These are phyloP conservation scores for Megacollybia platyphylla DNA, from an alignment of 1,284 basidiomycete species.

Conservation along the genomic window DNA sequence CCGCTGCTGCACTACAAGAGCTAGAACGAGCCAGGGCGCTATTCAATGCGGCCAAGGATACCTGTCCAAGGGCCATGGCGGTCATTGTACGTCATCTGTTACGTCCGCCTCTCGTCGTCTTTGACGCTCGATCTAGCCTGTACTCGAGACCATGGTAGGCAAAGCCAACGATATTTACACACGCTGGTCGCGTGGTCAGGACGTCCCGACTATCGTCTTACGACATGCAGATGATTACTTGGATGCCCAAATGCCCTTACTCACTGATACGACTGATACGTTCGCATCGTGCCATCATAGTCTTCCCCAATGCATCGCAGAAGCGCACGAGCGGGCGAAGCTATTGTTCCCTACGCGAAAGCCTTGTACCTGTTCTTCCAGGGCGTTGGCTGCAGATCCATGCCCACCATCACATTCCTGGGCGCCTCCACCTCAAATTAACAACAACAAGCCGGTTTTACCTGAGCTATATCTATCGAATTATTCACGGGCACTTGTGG, in stretches of 20 bases:
- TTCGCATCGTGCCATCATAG: slow-evolving; percentile 24
- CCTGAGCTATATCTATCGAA: slow-evolving; percentile 11
- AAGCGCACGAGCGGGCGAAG: slow-evolving; percentile 27
- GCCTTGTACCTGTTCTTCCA: slow-evolving; percentile 23
- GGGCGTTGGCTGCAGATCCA: slow-evolving; percentile 8
- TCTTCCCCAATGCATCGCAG: slow-evolving; percentile 28
- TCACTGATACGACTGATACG: slow-evolving; percentile 15
- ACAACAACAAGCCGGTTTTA: slow-evolving; percentile 8
- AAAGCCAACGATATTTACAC: neutral
- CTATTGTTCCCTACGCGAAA: slow-evolving; percentile 26
- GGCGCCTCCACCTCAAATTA: slow-evolving; percentile 20
- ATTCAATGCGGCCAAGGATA: slow-evolving; percentile 26
- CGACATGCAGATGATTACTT: slow-evolving; percentile 23
- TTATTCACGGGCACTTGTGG: slow-evolving; percentile 4
- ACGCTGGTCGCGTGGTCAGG: slow-evolving; percentile 25
- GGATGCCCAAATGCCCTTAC: slow-evolving; percentile 10
- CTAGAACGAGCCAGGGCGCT: slow-evolving; percentile 27
- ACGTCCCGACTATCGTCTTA: slow-evolving; percentile 24
- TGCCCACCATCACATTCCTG: slow-evolving; percentile 30
- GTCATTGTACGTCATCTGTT: slow-evolving; percentile 22
- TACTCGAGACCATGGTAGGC: neutral
- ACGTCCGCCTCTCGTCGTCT: neutral
- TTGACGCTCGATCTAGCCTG: neutral
- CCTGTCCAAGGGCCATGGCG: slow-evolving; percentile 26
- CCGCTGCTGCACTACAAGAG: slow-evolving; percentile 30